phyloP scores from a whole-genome alignment of 805 yeast genomes.

The Ogataea zsoltii region DNA sequence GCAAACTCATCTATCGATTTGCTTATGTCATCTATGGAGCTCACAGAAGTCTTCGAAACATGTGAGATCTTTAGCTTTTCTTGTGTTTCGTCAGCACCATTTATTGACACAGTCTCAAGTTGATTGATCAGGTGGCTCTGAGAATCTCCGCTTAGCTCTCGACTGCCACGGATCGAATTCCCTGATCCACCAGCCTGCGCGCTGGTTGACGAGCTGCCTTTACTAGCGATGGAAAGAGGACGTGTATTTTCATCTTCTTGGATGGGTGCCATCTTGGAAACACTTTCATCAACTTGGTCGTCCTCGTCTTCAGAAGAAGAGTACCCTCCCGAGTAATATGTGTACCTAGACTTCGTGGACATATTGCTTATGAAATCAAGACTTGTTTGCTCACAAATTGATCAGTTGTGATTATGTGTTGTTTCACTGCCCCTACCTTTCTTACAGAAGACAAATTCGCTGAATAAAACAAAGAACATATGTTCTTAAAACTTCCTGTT shows the following conservation, averaged over 20 bases:
- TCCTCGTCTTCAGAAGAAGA: constrained; percentile 16
- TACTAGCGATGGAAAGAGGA: constrained; percentile 4
- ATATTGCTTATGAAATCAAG: too few species aligned
- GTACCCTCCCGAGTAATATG: constrained; percentile 12
- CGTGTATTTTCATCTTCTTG: constrained; percentile 7
- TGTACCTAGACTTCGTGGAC: constrained; percentile 10
- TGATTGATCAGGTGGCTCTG: not conserved
- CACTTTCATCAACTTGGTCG: not conserved
- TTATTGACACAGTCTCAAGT: not conserved
- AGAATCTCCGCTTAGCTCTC: not conserved
- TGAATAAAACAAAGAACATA: too few species aligned
- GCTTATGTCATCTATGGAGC: constrained; percentile 18
- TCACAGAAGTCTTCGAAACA: not conserved
- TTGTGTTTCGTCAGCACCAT: too few species aligned
- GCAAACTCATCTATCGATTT: constrained; percentile 21
- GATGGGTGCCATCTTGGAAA: not conserved
- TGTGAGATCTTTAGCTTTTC: too few species aligned
- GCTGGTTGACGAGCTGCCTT: not conserved
- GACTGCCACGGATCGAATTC: not conserved
- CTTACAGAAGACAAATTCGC: too few species aligned
- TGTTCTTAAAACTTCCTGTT: too few species aligned
- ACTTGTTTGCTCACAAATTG: too few species aligned
- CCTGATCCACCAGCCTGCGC: not conserved
- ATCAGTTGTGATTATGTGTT: too few species aligned
- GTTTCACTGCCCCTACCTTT: too few species aligned